phyloP scores from a whole-genome alignment of 768 basidiomycete species.

The Rhodotorula babjevae region DNA sequence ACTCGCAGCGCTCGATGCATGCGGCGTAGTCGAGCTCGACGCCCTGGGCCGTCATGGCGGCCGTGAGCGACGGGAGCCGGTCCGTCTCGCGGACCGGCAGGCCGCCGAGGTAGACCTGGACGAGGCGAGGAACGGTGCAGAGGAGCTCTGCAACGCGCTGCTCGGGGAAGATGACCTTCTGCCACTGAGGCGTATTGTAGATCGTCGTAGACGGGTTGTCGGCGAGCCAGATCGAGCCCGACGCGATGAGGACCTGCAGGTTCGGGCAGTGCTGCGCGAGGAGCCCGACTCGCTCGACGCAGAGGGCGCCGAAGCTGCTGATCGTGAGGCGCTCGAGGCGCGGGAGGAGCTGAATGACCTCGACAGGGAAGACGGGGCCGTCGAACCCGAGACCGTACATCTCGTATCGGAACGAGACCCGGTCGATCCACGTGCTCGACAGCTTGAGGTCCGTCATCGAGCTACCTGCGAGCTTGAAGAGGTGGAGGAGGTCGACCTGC shows the following conservation, averaged over 20 bases:
- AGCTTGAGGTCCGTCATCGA: background rate
- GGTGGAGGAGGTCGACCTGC: too few relatives aligned
- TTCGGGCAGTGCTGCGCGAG: background rate
- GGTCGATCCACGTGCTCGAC: too few relatives aligned
- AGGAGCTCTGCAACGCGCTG: background rate
- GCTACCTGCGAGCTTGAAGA: too few relatives aligned
- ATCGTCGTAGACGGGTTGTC: too few relatives aligned
- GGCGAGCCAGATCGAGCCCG: background rate
- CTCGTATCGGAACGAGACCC: accelerated
- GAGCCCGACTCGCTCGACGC: background rate
- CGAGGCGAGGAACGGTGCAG: background rate
- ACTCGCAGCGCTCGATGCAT: background rate
- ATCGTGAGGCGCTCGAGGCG: background rate
- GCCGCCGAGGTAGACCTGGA: background rate
- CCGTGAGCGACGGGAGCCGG: background rate
- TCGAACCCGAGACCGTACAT: background rate
- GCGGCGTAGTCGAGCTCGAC: background rate
- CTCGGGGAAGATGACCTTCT: background rate
- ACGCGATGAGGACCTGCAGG: background rate
- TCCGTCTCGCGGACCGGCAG: background rate
- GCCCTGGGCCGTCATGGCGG: background rate
- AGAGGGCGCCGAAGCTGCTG: background rate
- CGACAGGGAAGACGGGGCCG: background rate
- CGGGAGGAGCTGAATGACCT: background rate
- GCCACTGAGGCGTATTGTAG: background rate